Conservation (phyloP, 2,329 filamentous ascomycete species). For the Tricladium varicosporioides region DNA sequence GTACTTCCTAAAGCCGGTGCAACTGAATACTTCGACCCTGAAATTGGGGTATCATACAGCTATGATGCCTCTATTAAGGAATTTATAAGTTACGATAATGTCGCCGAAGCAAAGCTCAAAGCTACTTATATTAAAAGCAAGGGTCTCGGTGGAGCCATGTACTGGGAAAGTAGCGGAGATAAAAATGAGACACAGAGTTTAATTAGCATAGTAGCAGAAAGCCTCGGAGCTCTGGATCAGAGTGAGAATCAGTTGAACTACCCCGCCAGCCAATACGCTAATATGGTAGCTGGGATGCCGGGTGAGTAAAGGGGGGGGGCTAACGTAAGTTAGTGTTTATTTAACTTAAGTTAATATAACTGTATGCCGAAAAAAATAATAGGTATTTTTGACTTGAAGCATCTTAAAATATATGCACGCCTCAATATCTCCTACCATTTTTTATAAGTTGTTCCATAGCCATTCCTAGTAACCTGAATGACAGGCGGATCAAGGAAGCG, state of each 20-base stretch:
- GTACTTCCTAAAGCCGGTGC: conserved; percentile 63
- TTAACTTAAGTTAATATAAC: too few relatives aligned
- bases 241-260: conserved; percentile 51
- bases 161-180: conserved; percentile 79
- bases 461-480: too few relatives aligned
- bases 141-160: conserved; percentile 75
- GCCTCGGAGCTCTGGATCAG: conserved; percentile 43
- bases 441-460: too few relatives aligned
- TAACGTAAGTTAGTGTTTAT: too few relatives aligned
- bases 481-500: too few relatives aligned
- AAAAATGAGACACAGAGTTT: conserved; percentile 57
- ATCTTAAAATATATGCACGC: too few relatives aligned
- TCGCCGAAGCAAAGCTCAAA: conserved; percentile 59
- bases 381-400: too few relatives aligned
- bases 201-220: conserved; percentile 47
- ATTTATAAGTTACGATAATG: conserved; percentile 72
- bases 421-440: too few relatives aligned
- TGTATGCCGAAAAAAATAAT: too few relatives aligned
- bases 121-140: conserved; percentile 60
- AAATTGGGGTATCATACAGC: conserved; percentile 64
- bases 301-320: not conserved
- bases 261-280: conserved; percentile 53
- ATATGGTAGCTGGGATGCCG: conserved; percentile 43
- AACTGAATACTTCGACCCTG: conserved; percentile 53
- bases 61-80: conserved; percentile 60